Base-by-base conservation (phyloP, 495 filamentous ascomycete species). In the Xylaria palmicola region DNA sequence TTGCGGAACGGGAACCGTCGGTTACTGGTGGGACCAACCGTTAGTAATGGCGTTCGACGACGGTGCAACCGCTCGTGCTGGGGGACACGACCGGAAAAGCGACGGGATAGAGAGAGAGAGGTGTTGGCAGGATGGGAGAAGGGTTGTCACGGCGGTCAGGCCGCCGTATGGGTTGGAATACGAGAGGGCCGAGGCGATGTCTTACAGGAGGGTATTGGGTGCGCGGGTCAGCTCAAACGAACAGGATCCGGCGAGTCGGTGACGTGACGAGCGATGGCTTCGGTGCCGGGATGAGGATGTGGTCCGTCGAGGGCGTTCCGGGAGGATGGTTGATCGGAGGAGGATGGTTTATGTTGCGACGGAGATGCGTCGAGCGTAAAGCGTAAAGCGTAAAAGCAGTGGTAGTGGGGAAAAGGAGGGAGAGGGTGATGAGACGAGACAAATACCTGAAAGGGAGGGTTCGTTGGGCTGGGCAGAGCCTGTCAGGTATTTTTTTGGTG, bases 391-490 rank as follows among this genome's bases (percentile, higher is more conserved):
- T 51, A 51, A 51, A 51, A 50, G 47, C 32, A 34, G 47, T 51
- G 41, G 15, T 57, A 60, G 37, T 62, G 53, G 52, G 60, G 50
- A 55, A 62, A 49, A 50, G 22, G 20, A 55, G 36, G 44, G 62
- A 32, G 50, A 59, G 37, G 27, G 56, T 49, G 36, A 62, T 29
- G 37, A 58, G 63, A 41, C 39, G 60, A 63, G 45, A 63, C 65
- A 60, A 52, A 59, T 54, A 62, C 57, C 45, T 55, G 40, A 55
- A 50, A 56, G 54, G 45, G 40, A 8, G 62, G 51, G 37, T 50
- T 17, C 20, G 49, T 60, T 52, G 34, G 48, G 27, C 48, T 44
- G 13, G 39, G 47, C 22, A 58, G 41, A 17, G 29, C 20, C 47
- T 47, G 49, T 39, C 30, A 32, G 64, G 51, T n/a, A n/a, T n/a